Conservation (phyloP, 257 asterid species). For the Nicotiana benthamiana region DNA sequence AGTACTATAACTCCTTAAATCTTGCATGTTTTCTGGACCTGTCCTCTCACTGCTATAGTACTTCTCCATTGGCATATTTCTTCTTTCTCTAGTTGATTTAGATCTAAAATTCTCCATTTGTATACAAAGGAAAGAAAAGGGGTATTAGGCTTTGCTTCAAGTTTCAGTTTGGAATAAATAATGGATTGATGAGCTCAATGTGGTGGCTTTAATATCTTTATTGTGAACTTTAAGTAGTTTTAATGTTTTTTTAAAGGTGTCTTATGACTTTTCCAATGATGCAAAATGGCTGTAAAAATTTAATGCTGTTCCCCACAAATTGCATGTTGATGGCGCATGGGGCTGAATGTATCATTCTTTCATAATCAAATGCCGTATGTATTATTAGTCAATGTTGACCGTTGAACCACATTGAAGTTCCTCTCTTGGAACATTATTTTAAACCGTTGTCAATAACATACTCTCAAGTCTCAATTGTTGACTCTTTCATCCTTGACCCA, state of each 20-base stretch:
- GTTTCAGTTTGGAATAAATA: background rate
- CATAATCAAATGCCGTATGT: background rate
- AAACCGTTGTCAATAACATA: background rate
- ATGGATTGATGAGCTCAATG: background rate
- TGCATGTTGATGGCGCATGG: background rate
- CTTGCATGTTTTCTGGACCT: conserved; percentile 25
- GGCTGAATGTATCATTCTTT: background rate
- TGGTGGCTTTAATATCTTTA: background rate
- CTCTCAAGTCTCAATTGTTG: too few species aligned
- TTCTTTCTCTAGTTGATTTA: conserved; percentile 28
- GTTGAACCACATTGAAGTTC: background rate
- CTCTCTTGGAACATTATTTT: background rate
- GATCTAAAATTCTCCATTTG: conserved; percentile 37
- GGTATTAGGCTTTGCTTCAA: background rate
- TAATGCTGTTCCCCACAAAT: background rate
- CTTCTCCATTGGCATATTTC: background rate
- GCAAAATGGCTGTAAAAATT: background rate
- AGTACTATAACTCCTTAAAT: conserved; percentile 68
- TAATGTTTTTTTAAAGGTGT: background rate
- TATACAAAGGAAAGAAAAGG: background rate
- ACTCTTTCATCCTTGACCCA: too few species aligned
- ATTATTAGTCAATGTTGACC: background rate
- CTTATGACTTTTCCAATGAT: background rate
- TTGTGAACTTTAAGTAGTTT: background rate
- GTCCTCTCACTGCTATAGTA: background rate